These are phyloP conservation scores for Colletotrichum neosansevieriae DNA, from an alignment of 2,329 filamentous ascomycete genomes.

Conservation along the genomic window DNA sequence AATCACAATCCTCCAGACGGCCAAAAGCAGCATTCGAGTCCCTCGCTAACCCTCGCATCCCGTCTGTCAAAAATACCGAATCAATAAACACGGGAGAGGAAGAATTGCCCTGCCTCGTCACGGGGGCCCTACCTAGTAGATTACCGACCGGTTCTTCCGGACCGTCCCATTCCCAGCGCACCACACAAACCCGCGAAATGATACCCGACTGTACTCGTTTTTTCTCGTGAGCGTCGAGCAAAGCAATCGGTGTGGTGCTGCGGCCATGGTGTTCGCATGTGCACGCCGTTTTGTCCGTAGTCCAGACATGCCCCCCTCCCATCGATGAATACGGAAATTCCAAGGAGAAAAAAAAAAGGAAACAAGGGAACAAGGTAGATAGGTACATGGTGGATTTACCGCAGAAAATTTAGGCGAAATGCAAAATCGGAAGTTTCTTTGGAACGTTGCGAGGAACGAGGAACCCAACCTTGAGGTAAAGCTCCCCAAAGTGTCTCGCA, in stretches of 20 bases:
- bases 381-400: neutral
- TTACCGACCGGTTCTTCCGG: too few species aligned
- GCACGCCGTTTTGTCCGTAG: neutral
- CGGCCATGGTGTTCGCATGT: neutral
- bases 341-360: constrained; percentile 18
- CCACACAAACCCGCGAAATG: too few species aligned
- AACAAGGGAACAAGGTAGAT: neutral
- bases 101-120: neutral
- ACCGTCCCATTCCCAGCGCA: neutral
- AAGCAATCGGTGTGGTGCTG: too few species aligned
- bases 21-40: constrained; percentile 37
- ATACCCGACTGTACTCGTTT: too few species aligned
- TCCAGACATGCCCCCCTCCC: neutral
- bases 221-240: too few species aligned
- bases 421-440: neutral
- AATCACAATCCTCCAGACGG: constrained; percentile 36
- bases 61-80: neutral
- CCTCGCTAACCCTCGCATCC: constrained; percentile 19
- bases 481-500: constrained; percentile 30
- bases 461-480: constrained; percentile 11
- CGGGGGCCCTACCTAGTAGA: too few species aligned
- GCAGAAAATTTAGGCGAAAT: neutral
- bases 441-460: neutral
- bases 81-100: neutral
- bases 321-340: constrained; percentile 22